phyloP scores from a whole-genome alignment of 108 stramenopile species.

The Conticribra weissflogii region DNA sequence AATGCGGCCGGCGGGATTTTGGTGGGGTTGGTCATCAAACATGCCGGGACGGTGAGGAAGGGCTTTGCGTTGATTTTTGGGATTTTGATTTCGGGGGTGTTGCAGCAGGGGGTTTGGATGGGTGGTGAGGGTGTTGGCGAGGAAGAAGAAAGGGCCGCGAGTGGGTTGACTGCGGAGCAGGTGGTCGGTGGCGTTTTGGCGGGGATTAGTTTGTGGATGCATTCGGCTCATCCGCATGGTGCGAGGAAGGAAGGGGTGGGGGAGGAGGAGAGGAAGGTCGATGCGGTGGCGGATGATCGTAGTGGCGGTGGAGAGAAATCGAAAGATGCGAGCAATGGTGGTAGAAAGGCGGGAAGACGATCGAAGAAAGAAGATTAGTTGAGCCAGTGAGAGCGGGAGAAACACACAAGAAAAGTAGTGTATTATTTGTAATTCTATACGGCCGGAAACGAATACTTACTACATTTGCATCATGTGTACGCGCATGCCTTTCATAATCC shows the following conservation, averaged over 20 bases:
- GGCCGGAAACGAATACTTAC: too few species aligned
- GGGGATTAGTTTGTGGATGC: constrained; percentile 80
- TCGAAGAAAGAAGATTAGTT: constrained; percentile 42
- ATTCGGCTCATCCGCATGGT: constrained; percentile 70
- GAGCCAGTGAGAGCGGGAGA: too few species aligned
- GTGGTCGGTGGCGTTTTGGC: constrained; percentile 73
- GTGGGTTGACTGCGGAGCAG: constrained; percentile 66
- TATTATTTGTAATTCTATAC: too few species aligned
- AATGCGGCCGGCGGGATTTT: constrained; percentile 91
- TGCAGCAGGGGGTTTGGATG: constrained; percentile 64
- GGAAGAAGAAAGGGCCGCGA: constrained; percentile 35
- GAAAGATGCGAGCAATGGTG: background rate
- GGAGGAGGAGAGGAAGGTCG: background rate
- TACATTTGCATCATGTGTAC: too few species aligned
- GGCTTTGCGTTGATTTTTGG: constrained; percentile 93
- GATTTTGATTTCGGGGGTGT: constrained; percentile 72
- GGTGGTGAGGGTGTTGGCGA: too few species aligned
- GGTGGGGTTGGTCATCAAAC: constrained; percentile 93
- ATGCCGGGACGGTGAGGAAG: constrained; percentile 89
- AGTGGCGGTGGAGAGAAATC: background rate
- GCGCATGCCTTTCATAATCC: too few species aligned
- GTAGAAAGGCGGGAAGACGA: constrained; percentile 9
- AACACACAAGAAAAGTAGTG: too few species aligned
- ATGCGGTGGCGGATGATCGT: background rate
- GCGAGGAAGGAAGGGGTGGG: background rate